Evolutionary conservation across 1,284 basidiomycete genomes (phyloP).

Genomic region (Rhodotorula sp.): DNA sequence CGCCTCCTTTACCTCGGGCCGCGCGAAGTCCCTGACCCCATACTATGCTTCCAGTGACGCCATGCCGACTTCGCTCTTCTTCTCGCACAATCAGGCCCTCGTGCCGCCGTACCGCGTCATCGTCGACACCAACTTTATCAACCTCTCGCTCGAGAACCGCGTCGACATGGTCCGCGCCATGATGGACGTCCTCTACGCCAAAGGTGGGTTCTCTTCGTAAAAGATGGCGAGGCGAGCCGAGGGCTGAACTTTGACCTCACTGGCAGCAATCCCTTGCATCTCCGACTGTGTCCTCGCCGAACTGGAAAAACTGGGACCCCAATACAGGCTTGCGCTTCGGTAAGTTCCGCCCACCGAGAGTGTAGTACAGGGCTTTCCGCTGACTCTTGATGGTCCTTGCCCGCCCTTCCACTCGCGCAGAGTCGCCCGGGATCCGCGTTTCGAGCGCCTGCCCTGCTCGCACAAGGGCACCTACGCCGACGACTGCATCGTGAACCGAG

Average conservation of each 20-base stretch:
- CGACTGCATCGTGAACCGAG: slow-evolving; percentile 94
- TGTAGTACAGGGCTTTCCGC: rapidly evolving
- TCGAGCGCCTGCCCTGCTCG: slow-evolving; percentile 87
- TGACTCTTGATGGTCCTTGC: too few relatives aligned
- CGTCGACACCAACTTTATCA: slow-evolving; percentile 99
- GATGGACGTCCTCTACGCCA: slow-evolving; percentile 99
- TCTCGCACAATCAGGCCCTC: slow-evolving; percentile 92
- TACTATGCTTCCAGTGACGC: slow-evolving; percentile 59
- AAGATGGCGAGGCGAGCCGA: rapidly evolving
- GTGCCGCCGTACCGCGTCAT: slow-evolving; percentile 96
- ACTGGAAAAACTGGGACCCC: slow-evolving; percentile 93
- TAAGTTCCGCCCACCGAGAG: slow-evolving; percentile 48
- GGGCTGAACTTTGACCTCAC: slow-evolving; percentile 11
- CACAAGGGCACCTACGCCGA: slow-evolving; percentile 97
- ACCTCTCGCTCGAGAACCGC: slow-evolving; percentile 97
- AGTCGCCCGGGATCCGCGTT: slow-evolving; percentile 93
- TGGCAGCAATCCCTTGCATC: slow-evolving; percentile 89
- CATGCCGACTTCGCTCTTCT: slow-evolving; percentile 85
- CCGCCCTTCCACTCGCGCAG: slow-evolving; percentile 52
- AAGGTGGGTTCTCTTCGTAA: slow-evolving; percentile 65
- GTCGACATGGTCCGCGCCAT: slow-evolving; percentile 93
- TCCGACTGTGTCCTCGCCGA: slow-evolving; percentile 99
- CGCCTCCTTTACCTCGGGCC: neutral
- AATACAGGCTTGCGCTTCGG: slow-evolving; percentile 92
- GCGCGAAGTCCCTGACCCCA: slow-evolving; percentile 18